A percentile compares a stretch with the other conserved stretches of the same genome.
Evolutionary conservation across 2,329 filamentous ascomycete genomes (phyloP).

Genomic region (Didymellaceae sp.): DNA sequence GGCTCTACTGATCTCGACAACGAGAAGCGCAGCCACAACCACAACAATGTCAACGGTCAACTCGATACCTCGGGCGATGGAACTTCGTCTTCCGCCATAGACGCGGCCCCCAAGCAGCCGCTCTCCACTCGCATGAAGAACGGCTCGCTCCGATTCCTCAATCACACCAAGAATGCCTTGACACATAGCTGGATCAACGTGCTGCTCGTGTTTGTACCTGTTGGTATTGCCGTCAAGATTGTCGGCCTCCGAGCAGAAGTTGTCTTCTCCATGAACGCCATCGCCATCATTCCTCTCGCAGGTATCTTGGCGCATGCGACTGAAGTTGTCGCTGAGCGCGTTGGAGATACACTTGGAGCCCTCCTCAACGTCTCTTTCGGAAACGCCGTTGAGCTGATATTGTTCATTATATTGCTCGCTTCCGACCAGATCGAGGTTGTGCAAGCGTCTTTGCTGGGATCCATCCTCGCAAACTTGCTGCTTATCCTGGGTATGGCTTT

Average conservation of each 20-base stretch:
- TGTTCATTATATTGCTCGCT: conserved; percentile 54
- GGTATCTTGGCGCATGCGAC: conserved; percentile 58
- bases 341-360: conserved; percentile 58
- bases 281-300: conserved; percentile 59
- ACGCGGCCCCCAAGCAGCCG: conserved; percentile 48
- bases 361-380: conserved; percentile 61
- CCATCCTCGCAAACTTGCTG: conserved; percentile 85
- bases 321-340: conserved; percentile 55
- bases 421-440: conserved; percentile 86
- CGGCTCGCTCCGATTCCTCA: conserved; percentile 60
- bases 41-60: conserved; percentile 26
- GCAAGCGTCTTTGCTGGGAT: conserved; percentile 87
- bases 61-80: conserved; percentile 56
- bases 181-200: conserved; percentile 80
- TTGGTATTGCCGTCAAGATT: conserved; percentile 71
- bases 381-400: conserved; percentile 60
- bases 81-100: conserved; percentile 62
- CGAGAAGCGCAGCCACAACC: conserved; percentile 30
- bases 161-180: conserved; percentile 64
- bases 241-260: conserved; percentile 50
- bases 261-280: conserved; percentile 59
- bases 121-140: conserved; percentile 58
- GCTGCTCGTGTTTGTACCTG: conserved; percentile 77
- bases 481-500: conserved; percentile 93
- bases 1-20: conserved; percentile 24